phyloP scores from a whole-genome alignment of 1,284 basidiomycete genomes.

The Ganoderma lucidum region DNA sequence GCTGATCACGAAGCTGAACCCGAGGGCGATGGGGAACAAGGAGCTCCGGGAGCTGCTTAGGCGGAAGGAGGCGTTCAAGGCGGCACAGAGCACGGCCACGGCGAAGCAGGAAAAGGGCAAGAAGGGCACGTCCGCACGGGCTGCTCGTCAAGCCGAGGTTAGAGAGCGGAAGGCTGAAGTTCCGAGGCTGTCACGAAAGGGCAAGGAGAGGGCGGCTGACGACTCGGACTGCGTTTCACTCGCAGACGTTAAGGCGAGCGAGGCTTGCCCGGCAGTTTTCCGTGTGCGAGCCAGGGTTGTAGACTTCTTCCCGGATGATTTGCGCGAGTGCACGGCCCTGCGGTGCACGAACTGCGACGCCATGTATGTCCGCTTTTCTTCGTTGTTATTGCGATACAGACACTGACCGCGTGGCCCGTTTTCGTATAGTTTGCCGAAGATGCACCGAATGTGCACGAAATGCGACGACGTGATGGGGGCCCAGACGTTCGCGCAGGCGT shows the following conservation, averaged over 20 bases:
- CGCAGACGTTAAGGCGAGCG: constrained; percentile 46
- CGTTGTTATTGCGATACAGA: background rate
- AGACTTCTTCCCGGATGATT: constrained; percentile 61
- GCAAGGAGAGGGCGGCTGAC: constrained; percentile 5
- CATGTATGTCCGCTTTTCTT: constrained; percentile 47
- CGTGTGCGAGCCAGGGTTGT: constrained; percentile 58
- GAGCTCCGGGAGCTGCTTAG: constrained; percentile 41
- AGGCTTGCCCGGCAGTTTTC: constrained; percentile 49
- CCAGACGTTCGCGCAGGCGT: constrained; percentile 53
- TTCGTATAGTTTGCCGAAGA: constrained; percentile 51
- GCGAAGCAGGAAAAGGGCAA: constrained; percentile 20
- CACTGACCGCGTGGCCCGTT: background rate
- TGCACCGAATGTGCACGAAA: constrained; percentile 51
- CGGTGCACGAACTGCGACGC: constrained; percentile 61
- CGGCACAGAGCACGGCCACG: constrained; percentile 17
- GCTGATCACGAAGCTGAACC: constrained; percentile 56
- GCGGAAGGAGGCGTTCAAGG: constrained; percentile 40
- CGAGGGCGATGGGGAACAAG: constrained; percentile 42
- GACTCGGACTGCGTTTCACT: constrained; percentile 42
- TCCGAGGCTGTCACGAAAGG: background rate
- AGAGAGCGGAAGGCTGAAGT: background rate
- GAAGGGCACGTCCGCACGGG: constrained; percentile 18
- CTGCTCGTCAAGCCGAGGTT: constrained; percentile 22
- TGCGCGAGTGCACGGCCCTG: constrained; percentile 55
- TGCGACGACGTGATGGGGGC: constrained; percentile 59